Percentiles rank a stretch among this genome's conserved stretches.
phyloP scores from a whole-genome alignment of 106 monocot species.

The Allium fistulosum region DNA sequence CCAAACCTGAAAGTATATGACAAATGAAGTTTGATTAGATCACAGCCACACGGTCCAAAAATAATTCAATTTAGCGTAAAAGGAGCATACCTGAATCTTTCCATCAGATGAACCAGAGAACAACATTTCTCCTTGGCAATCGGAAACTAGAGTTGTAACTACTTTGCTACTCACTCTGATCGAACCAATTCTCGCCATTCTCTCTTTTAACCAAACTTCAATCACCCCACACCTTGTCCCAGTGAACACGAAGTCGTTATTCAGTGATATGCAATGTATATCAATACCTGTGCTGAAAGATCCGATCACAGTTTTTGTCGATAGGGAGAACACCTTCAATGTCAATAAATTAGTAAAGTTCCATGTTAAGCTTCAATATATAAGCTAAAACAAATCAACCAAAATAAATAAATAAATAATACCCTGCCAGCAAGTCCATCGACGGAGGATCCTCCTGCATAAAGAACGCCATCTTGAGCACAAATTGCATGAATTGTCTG shows the following conservation, averaged over 20 bases:
- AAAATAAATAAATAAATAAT: background rate
- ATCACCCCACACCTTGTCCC: conserved; percentile 38
- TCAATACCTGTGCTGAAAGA: conserved; percentile 32
- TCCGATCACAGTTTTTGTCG: conserved; percentile 23
- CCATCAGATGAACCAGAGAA: conserved; percentile 45
- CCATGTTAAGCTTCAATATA: background rate
- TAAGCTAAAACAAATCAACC: background rate
- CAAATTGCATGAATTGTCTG: conserved; percentile 34
- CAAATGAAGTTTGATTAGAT: background rate
- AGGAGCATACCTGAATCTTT: conserved; percentile 30
- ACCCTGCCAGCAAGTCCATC: conserved; percentile 57
- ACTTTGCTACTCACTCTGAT: conserved; percentile 22
- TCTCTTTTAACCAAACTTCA: conserved; percentile 43
- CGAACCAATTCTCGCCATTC: conserved; percentile 27
- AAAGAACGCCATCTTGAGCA: conserved; percentile 32
- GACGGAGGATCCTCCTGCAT: conserved; percentile 41
- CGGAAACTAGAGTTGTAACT: conserved; percentile 23
- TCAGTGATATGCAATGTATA: conserved; percentile 24
- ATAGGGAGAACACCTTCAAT: conserved; percentile 36
- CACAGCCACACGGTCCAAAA: background rate
- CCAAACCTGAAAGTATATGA: conserved; percentile 2
- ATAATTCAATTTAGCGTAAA: background rate
- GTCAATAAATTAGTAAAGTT: background rate
- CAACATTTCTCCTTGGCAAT: conserved; percentile 29
- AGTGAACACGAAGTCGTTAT: conserved; percentile 36